Conservation (phyloP, 2,329 filamentous ascomycete genomes). For the Penicillium sp. region DNA sequence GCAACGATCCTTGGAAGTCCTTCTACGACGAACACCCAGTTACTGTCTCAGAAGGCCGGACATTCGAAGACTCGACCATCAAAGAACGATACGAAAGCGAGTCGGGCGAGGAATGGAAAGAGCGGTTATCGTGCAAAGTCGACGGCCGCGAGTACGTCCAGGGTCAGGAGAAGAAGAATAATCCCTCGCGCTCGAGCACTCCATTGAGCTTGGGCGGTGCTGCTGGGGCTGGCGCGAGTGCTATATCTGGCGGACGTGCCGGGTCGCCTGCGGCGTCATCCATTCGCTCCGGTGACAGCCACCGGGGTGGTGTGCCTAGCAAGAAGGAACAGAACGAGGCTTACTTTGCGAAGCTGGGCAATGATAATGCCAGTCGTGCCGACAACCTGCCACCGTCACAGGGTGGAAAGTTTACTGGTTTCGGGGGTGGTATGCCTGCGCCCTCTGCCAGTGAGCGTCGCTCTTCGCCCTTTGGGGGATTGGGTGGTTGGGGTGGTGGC, state of each 20-base stretch:
- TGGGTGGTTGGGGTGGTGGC: constrained; percentile 17
- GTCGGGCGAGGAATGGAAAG: constrained; percentile 90
- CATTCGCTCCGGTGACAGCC: constrained; percentile 17
- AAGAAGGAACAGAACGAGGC: constrained; percentile 65
- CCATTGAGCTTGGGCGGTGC: constrained; percentile 16
- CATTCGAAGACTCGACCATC: constrained; percentile 81
- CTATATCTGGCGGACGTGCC: constrained; percentile 5
- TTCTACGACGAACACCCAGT: constrained; percentile 72
- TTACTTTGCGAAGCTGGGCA: constrained; percentile 79
- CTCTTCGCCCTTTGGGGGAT: constrained; percentile 19
- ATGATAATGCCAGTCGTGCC: constrained; percentile 67
- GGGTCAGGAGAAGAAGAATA: constrained; percentile 50
- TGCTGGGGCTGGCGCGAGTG: constrained; percentile 1
- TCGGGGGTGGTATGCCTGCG: constrained; percentile 66
- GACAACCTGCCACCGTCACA: constrained; percentile 73
- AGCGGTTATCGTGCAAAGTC: constrained; percentile 74
- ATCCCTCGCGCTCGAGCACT: constrained; percentile 28
- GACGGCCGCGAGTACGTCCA: constrained; percentile 80
- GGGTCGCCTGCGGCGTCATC: constrained; percentile 21
- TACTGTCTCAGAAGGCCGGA: constrained; percentile 57
- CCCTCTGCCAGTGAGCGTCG: constrained; percentile 31
- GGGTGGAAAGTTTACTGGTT: constrained; percentile 85
- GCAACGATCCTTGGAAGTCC: constrained; percentile 74
- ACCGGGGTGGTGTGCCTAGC: constrained; percentile 35
- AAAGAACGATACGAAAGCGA: constrained; percentile 83